Evolutionary conservation across 2,329 filamentous ascomycete genomes (phyloP).

Genomic region (Cladobotryum protrusum): DNA sequence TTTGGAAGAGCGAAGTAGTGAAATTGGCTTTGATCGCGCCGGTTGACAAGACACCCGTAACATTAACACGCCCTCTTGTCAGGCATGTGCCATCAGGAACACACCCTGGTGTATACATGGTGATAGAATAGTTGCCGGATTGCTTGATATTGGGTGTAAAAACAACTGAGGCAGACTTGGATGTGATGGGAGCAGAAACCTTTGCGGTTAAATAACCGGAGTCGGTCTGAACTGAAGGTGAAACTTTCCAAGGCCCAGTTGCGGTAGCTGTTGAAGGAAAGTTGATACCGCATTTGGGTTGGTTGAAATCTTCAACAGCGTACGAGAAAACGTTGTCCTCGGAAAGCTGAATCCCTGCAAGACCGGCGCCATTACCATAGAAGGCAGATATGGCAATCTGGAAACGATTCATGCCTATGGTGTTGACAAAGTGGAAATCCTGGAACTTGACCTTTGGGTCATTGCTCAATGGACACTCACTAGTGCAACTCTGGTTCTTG

Average conservation of each 20-base stretch:
- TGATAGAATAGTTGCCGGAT: slow-evolving; percentile 86
- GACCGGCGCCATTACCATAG: slow-evolving; percentile 79
- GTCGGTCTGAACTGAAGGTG: slow-evolving; percentile 60
- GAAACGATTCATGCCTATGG: slow-evolving; percentile 81
- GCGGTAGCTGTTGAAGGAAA: slow-evolving; percentile 57
- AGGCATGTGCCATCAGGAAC: slow-evolving; percentile 69
- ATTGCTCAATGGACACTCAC: slow-evolving; percentile 74
- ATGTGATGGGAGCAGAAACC: slow-evolving; percentile 49
- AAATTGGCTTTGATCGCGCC: slow-evolving; percentile 41
- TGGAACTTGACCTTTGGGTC: slow-evolving; percentile 63
- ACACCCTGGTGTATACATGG: slow-evolving; percentile 90
- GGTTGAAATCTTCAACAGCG: slow-evolving; percentile 81
- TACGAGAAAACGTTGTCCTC: slow-evolving; percentile 80
- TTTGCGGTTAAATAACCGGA: slow-evolving; percentile 71
- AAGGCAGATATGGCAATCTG: slow-evolving; percentile 79
- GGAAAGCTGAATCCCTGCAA: slow-evolving; percentile 82
- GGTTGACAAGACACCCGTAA: slow-evolving; percentile 65
- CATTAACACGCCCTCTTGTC: slow-evolving; percentile 71
- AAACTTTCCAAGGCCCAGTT: slow-evolving; percentile 69
- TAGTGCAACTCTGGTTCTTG: slow-evolving; percentile 66
- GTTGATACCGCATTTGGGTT: slow-evolving; percentile 67
- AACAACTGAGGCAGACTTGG: slow-evolving; percentile 60
- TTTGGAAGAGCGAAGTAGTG: slow-evolving; percentile 69
- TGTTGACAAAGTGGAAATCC: slow-evolving; percentile 87
- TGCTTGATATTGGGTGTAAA: slow-evolving; percentile 81